phyloP scores from a whole-genome alignment of 2,329 filamentous ascomycete species.

The Xylariales sp. region DNA sequence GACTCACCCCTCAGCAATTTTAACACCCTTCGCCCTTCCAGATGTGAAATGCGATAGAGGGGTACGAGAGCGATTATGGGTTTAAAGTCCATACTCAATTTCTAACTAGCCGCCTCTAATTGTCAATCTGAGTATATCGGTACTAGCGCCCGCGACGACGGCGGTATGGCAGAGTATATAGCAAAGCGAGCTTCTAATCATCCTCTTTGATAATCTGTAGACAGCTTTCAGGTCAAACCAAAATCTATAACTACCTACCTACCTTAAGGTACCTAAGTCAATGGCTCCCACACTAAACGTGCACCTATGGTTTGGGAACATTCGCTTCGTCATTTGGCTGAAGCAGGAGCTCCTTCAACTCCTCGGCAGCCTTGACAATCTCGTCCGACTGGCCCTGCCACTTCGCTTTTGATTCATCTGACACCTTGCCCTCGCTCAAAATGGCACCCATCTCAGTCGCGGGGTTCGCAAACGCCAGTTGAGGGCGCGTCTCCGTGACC shows the following conservation, averaged over 20 bases:
- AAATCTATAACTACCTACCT: neutral
- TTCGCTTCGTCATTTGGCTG: conserved; percentile 37
- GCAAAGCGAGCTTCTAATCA: neutral
- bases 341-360: conserved; percentile 45
- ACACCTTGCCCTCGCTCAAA: conserved; percentile 42
- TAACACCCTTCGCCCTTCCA: no score
- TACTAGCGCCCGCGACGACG: neutral
- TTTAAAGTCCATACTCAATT: no score
- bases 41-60: neutral
- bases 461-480: conserved; percentile 47
- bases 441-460: conserved; percentile 39
- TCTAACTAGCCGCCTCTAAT: neutral
- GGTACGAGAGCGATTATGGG: neutral
- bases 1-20: no score
- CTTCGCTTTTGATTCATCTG: conserved; percentile 38
- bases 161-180: neutral
- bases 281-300: neutral
- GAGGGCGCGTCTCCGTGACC: conserved; percentile 49
- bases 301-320: conserved; percentile 25
- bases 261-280: no score
- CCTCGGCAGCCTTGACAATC: conserved; percentile 44
- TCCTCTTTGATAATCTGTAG: neutral
- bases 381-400: conserved; percentile 41
- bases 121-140: neutral
- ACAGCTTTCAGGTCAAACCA: neutral